Evolutionary conservation across 306 rosid genomes (phyloP), one percentile per base, ranked within the genome.

Genomic region (Datisca glomerata): DNA sequence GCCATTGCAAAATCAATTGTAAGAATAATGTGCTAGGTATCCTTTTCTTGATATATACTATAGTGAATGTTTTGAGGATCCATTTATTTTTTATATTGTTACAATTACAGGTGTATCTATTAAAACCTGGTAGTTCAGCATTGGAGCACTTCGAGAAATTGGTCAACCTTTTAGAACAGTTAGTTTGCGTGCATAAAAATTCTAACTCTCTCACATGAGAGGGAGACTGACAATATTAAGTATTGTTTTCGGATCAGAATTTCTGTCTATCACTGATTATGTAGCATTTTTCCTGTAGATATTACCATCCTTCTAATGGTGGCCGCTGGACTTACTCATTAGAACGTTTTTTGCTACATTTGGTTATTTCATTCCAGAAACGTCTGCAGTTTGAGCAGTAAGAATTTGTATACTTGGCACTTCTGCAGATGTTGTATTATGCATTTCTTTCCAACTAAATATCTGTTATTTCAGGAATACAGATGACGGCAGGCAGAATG

Each of bases 91-190:
- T 57, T 28, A 22, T 59, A 21, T 51, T 19, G 43, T 54, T 71
- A 46, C 19, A 67, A 68, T 43, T 69, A 70, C 80, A 91, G 98
- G 86, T 91, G 32, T 78, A 75, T 75, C 66, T 91, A 18, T 61
- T 84, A 63, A 91, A 71, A 63, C 94, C 92, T 28, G 81, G 92
- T 22, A 79, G 92, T 66, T 66, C 79, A 18, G 59, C 77, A 18
- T 64, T 63, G 49, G 71, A 73, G 34, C 91, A 78, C 59, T 76
- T 91, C 47, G 94, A 91, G 72, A 84, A 80, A 73, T 71, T 91
- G 81, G 71, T 91, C 91, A 75, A 91, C 81, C 86, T 91, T 60
- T 70, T 91, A 64, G 96, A 91, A 81, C 98, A 91, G 98, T 91
- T 68, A 68, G 86, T 89, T 67, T 55, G 56, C 80, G 67, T 67